Base-by-base conservation (phyloP, 352 stramenopile genomes). In the Phytophthora cactorum region DNA sequence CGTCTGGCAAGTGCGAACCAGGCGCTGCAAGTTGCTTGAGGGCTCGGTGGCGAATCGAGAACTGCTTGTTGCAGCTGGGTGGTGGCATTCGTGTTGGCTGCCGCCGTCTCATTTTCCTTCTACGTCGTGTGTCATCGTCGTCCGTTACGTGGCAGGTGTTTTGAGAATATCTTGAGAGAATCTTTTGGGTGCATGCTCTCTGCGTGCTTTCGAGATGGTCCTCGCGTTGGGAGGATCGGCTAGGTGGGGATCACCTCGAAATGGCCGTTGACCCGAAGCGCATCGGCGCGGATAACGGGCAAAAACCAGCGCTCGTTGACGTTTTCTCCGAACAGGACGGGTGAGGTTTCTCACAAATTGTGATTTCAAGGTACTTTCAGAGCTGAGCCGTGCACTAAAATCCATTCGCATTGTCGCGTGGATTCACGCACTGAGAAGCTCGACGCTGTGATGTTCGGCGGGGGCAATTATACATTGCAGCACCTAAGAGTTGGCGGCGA, bases 231-330 rank as follows among this genome's bases (percentile, higher is more conserved):
- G 1, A 3, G n/a, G 36, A 47, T 27, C 4, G 14, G n/a, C 41
- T 43, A 4, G 41, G 36, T 28, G 31, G 12, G 4, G 43, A 52
- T 12, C 34, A 22, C 53, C 10, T 17, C 14, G 46, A 70, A 43
- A 59, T 65, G 49, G 39, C 56, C 63, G 56, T 70, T 70, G 63
- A 70, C 34, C n/a, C 17, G 5, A 11, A 49, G 36, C 25, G 14
- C 46, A 65, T 38, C 38, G 14, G 38, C n/a, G 39, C 43, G 11
- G 17, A 54, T 56, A 62, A 67, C 60, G 49, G 34, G 29, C n/a
- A 29, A 22, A 46, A 9, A 22, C 39, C 39, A 17, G 39, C 5
- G 22, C 25, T 9, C 44, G 6, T 32, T 32, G 29, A 34, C 7
- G 29, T 34, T 34, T 34, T 7, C 7, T 34, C 4, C 32, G 9